A percentile compares a stretch with the other conserved stretches of the same genome.
Evolutionary conservation across 164 flowering plant species (phyloP).

Genomic region (Pachysandra terminalis): DNA sequence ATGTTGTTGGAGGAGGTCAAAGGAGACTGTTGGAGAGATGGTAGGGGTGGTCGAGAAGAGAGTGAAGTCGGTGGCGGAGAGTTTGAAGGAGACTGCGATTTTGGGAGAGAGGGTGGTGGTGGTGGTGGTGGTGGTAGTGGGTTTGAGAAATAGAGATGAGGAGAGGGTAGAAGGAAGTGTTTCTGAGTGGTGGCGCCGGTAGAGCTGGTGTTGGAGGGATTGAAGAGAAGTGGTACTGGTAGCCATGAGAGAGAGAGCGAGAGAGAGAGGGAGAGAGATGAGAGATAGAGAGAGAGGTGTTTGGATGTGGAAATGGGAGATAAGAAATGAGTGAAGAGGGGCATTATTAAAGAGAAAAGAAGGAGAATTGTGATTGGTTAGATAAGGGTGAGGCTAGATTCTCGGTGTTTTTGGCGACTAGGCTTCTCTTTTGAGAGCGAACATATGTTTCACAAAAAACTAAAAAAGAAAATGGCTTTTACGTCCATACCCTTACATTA

Average conservation of each 20-base stretch:
- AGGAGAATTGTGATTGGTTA: conserved; percentile 44
- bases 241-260: conserved; percentile 45
- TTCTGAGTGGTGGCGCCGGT: conserved; percentile 27
- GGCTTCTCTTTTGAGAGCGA: too few relatives aligned
- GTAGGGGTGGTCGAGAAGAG: conserved; percentile 29
- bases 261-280: too few relatives aligned
- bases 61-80: conserved; percentile 22
- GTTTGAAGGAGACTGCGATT: background rate
- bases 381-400: conserved; percentile 46
- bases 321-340: conserved; percentile 30
- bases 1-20: conserved; percentile 56
- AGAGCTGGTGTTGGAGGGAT: conserved; percentile 37
- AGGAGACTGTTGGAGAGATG: conserved; percentile 32
- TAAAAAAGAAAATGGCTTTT: too few relatives aligned
- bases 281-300: conserved; percentile 14
- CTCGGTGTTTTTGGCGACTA: conserved; percentile 1
- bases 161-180: conserved; percentile 23
- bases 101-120: conserved; percentile 11
- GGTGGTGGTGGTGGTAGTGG: conserved; percentile 26
- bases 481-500: too few relatives aligned
- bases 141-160: conserved; percentile 26
- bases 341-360: conserved; percentile 18
- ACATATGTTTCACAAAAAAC: too few relatives aligned
- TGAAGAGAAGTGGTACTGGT: conserved; percentile 35
- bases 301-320: conserved; percentile 9